phyloP scores from a whole-genome alignment of 768 basidiomycete species.

The Chalciporus sphaerocephalus region DNA sequence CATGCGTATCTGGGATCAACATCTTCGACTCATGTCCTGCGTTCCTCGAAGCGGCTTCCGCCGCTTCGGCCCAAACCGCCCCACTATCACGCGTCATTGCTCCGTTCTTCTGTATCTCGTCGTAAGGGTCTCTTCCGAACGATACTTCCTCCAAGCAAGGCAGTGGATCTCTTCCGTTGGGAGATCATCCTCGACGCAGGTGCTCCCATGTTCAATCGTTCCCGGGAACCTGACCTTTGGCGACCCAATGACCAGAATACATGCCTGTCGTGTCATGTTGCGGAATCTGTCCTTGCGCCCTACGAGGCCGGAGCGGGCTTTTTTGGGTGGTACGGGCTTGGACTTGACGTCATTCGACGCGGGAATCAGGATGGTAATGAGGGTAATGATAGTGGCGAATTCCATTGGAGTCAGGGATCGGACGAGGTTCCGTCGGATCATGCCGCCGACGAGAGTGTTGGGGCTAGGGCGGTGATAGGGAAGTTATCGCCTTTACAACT shows the following conservation, averaged over 20 bases:
- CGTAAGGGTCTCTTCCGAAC: constrained; percentile 26
- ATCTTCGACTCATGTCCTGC: constrained; percentile 7
- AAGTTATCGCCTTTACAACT: constrained; percentile 4
- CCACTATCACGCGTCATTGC: constrained; percentile 26
- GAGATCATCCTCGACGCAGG: constrained; percentile 10
- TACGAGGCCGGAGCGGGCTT: constrained; percentile 29
- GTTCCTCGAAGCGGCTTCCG: constrained; percentile 10
- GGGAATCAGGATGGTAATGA: background rate
- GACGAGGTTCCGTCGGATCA: background rate
- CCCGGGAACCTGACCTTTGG: background rate
- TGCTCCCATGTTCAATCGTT: background rate
- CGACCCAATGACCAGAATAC: background rate
- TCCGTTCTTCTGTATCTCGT: constrained; percentile 23
- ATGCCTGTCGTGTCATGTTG: constrained; percentile 8
- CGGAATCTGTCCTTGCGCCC: constrained; percentile 20
- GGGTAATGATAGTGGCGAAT: background rate
- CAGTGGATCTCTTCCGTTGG: constrained; percentile 27
- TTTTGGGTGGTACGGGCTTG: constrained; percentile 28
- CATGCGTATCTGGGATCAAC: constrained; percentile 1
- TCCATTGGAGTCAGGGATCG: background rate
- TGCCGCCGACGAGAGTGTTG: background rate
- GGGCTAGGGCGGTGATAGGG: background rate
- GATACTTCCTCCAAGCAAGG: constrained; percentile 14
- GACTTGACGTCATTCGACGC: constrained; percentile 8
- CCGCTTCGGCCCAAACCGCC: constrained; percentile 25